These are phyloP conservation scores for Citrus medica DNA, from an alignment of 345 rosid genomes.

Conservation along the genomic window DNA sequence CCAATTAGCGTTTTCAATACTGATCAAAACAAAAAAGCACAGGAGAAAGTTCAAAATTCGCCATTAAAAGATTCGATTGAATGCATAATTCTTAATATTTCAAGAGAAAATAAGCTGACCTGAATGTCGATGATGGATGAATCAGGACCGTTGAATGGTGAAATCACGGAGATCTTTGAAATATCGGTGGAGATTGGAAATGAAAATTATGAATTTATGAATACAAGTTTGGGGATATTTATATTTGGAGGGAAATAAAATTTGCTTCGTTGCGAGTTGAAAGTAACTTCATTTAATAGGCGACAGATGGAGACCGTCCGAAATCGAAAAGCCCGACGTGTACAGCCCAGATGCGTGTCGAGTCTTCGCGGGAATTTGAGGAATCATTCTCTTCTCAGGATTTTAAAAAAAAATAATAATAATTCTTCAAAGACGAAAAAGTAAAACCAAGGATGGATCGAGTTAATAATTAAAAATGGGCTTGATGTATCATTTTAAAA, in stretches of 20 bases:
- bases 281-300: background rate
- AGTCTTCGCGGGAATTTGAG: too few relatives aligned
- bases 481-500: too few relatives aligned
- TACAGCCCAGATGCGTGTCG: background rate
- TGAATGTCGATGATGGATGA: background rate
- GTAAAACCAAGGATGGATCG: too few relatives aligned
- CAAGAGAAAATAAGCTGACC: background rate
- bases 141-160: background rate
- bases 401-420: too few relatives aligned
- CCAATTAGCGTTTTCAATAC: background rate
- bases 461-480: too few relatives aligned
- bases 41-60: background rate
- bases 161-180: background rate
- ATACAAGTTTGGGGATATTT: background rate
- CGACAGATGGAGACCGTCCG: background rate
- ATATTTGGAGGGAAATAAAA: background rate
- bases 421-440: too few relatives aligned
- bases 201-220: background rate
- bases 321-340: background rate
- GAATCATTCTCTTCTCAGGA: too few relatives aligned
- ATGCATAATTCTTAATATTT: background rate
- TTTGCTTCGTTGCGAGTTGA: background rate
- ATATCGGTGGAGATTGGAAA: background rate
- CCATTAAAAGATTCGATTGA: background rate
- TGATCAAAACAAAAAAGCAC: background rate